These are phyloP conservation scores for Xylaria longipes DNA, from an alignment of 495 filamentous ascomycete genomes.

Conservation along the genomic window DNA sequence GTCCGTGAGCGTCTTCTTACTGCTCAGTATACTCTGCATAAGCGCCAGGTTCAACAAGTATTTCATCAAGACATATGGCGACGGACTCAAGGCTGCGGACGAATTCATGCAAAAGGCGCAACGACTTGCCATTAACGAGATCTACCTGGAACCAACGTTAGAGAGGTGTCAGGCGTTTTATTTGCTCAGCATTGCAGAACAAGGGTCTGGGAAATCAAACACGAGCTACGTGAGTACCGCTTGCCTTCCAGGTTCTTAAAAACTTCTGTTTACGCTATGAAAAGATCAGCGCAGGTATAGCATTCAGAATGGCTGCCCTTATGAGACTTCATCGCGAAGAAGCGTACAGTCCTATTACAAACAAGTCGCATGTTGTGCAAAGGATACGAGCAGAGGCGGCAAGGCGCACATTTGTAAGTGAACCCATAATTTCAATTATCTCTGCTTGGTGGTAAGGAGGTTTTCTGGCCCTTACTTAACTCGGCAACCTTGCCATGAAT, in stretches of 20 bases:
- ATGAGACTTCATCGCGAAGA: conserved; percentile 60
- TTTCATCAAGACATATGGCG: conserved; percentile 51
- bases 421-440: not conserved
- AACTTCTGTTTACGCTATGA: conserved; percentile 33
- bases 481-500: not conserved
- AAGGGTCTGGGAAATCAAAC: conserved; percentile 54
- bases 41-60: conserved; percentile 55
- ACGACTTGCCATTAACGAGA: conserved; percentile 50
- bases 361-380: conserved; percentile 45
- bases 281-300: conserved; percentile 59
- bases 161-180: conserved; percentile 60
- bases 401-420: conserved; percentile 53
- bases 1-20: conserved; percentile 54
- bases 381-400: conserved; percentile 52
- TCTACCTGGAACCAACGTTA: conserved; percentile 56
- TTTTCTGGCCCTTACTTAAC: not conserved
- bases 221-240: conserved; percentile 51
- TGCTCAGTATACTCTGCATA: conserved; percentile 55
- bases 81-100: conserved; percentile 51
- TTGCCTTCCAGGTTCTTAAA: not conserved
- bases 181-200: conserved; percentile 58
- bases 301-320: conserved; percentile 58
- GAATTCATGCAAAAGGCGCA: conserved; percentile 57
- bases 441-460: not conserved
- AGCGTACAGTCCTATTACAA: conserved; percentile 49